Evolutionary conservation across 306 rosid genomes (phyloP).

Genomic region (Cercis canadensis): DNA sequence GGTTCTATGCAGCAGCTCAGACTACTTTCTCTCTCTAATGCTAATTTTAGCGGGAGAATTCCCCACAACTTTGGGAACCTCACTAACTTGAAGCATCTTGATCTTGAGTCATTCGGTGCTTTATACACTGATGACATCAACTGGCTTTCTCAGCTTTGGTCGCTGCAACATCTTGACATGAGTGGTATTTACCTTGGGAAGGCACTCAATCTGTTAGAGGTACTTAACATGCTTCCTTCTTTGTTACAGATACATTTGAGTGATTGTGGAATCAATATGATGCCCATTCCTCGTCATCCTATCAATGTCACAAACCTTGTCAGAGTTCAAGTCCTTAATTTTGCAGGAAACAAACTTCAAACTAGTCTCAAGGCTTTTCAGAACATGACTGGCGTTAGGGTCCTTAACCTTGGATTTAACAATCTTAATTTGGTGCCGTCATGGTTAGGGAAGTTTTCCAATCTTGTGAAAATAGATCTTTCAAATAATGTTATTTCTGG

Average conservation of each 20-base stretch:
- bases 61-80: not conserved
- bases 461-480: not conserved
- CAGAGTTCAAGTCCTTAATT: no score
- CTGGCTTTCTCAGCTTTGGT: not conserved
- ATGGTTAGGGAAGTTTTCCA: not conserved
- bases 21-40: not conserved
- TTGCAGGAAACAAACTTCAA: no score
- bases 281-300: no score
- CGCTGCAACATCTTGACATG: slow-evolving; percentile 7
- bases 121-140: not conserved
- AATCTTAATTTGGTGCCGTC: not conserved
- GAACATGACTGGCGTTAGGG: no score
- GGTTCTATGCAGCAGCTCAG: not conserved
- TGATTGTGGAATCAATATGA: no score
- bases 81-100: slow-evolving; percentile 10
- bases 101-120: not conserved
- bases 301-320: no score
- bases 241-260: not conserved
- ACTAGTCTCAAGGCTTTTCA: not conserved
- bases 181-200: not conserved
- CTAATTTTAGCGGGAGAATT: not conserved
- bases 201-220: not conserved
- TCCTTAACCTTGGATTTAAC: not conserved
- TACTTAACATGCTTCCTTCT: not conserved
- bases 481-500: not conserved